Evolutionary conservation across 805 yeast species (phyloP).

Genomic region (Phaffomyces thermotolerans): DNA sequence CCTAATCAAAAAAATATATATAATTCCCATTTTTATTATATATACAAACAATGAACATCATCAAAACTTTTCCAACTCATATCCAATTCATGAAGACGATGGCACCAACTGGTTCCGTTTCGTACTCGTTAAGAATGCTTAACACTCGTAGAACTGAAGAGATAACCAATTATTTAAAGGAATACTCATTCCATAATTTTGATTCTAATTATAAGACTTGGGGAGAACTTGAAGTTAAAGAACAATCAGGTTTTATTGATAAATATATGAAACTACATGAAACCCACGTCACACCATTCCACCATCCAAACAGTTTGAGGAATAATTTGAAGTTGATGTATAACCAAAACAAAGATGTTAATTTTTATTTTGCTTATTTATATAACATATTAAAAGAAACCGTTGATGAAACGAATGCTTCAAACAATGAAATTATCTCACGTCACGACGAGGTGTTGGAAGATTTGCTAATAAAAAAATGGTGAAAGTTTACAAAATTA

Average conservation of each 20-base stretch:
- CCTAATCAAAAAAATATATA: too few relatives aligned
- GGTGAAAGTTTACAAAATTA: too few relatives aligned
- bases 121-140: conserved; percentile 4
- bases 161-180: conserved; percentile 5
- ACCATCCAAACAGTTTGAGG: conserved; percentile 2
- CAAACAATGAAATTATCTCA: conserved; percentile 3
- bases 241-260: conserved; percentile 8
- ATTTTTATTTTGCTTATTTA: conserved; percentile 8
- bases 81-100: conserved; percentile 7
- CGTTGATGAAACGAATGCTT: conserved; percentile 4
- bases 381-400: conserved; percentile 7
- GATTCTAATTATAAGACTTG: conserved; percentile 9
- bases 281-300: conserved; percentile 2
- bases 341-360: conserved; percentile 11
- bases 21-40: too few relatives aligned
- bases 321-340: conserved; percentile 7
- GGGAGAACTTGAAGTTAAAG: conserved; percentile 8
- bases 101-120: conserved; percentile 1
- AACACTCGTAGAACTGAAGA: conserved; percentile 5
- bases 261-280: conserved; percentile 7
- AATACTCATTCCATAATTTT: conserved; percentile 9
- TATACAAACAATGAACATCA: conserved; percentile 7
- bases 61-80: conserved; percentile 8
- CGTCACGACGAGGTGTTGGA: conserved; percentile 9
- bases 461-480: conserved; percentile 5